Percentiles rank a stretch among this genome's conserved stretches.
Conservation (phyloP, 139 green algal species). For the Tetradesmus obliquus region DNA sequence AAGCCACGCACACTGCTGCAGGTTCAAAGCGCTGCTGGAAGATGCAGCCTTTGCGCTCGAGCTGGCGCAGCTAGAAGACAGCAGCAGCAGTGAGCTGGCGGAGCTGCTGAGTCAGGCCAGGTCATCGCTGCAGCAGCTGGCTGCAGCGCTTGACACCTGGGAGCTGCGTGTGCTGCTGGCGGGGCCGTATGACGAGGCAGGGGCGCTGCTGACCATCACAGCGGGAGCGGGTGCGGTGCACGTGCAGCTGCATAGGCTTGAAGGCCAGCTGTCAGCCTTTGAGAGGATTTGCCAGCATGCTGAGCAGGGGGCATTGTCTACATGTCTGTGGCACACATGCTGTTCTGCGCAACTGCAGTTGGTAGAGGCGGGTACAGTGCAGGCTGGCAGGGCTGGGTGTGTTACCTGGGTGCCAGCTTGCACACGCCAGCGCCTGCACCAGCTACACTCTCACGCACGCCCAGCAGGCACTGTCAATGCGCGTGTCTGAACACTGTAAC, state of each 20-base stretch:
- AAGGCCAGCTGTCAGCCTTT: too few relatives aligned
- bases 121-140: not conserved
- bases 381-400: too few relatives aligned
- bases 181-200: slow-evolving; percentile 69
- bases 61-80: slow-evolving; percentile 37
- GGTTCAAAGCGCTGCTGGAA: slow-evolving; percentile 53
- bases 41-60: slow-evolving; percentile 48
- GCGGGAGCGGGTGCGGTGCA: slow-evolving; percentile 75
- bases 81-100: slow-evolving; percentile 17
- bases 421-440: not conserved
- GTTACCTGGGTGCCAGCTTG: not conserved
- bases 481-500: too few relatives aligned
- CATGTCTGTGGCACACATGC: too few relatives aligned
- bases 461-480: too few relatives aligned
- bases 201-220: slow-evolving; percentile 66
- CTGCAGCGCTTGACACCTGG: not conserved
- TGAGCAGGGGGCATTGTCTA: too few relatives aligned
- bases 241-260: not conserved
- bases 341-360: too few relatives aligned
- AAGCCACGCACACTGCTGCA: not conserved
- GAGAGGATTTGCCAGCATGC: too few relatives aligned
- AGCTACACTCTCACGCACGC: not conserved
- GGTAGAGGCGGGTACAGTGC: too few relatives aligned
- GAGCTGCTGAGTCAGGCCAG: slow-evolving; percentile 14
- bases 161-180: slow-evolving; percentile 67